phyloP scores from a whole-genome alignment of 1,139 yeast species.

The Magnusiomyces suaveolens region DNA sequence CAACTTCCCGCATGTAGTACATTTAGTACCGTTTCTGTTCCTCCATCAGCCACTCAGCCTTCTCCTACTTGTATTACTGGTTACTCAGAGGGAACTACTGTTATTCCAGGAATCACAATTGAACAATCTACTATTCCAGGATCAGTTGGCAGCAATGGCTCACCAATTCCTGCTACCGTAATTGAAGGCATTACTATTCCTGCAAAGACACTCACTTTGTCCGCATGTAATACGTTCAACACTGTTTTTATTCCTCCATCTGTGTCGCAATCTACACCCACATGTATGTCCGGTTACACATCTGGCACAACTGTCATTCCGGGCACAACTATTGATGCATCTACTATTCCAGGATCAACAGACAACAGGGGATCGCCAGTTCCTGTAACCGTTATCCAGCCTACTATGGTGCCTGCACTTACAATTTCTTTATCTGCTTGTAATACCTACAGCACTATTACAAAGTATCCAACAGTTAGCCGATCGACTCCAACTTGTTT shows the following conservation, averaged over 20 bases:
- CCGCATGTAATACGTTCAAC: conserved; percentile 7
- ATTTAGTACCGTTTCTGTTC: not conserved
- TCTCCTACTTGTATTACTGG: not conserved
- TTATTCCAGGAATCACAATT: conserved; percentile 7
- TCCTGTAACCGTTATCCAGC: conserved; percentile 6
- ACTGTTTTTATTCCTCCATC: conserved; percentile 8
- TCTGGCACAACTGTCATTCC: conserved; percentile 7
- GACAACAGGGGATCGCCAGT: not conserved
- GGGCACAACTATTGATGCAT: conserved; percentile 7
- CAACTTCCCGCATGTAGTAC: not conserved
- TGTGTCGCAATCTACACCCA: conserved; percentile 1
- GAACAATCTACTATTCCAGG: conserved; percentile 4
- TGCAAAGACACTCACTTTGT: conserved; percentile 4
- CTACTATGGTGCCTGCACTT: conserved; percentile 6
- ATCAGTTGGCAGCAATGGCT: conserved; percentile 6
- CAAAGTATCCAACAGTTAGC: not conserved
- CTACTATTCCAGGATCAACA: conserved; percentile 5
- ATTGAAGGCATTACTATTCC: conserved; percentile 8
- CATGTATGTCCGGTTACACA: conserved; percentile 1
- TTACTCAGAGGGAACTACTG: not conserved
- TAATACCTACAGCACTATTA: not conserved
- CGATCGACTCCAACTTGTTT: conserved; percentile 3
- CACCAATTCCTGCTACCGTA: conserved; percentile 8
- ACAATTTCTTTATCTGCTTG: conserved; percentile 9
- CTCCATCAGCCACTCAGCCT: not conserved